Base-by-base conservation (phyloP, 2,329 filamentous ascomycete genomes). In the Sporothrix brunneoviolacea region DNA sequence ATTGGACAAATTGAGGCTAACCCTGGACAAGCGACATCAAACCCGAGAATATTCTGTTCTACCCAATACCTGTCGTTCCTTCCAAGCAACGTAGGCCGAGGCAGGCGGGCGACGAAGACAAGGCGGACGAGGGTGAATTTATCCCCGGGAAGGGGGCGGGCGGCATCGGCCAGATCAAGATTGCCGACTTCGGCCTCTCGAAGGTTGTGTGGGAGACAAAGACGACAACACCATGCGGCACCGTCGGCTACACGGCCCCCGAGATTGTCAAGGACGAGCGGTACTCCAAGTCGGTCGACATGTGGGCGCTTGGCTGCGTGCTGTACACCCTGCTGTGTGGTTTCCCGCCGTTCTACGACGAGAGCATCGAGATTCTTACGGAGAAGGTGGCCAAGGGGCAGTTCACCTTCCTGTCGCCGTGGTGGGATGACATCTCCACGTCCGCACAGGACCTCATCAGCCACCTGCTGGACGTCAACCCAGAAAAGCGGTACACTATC, bases 261-360 rank as follows among this genome's bases (percentile, higher is more conserved):
- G 93, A 98, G 65, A 98, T 98, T 56, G 93, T 98, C 65, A 97
- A 97, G 70, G 93, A 98, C 68, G 93, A 98, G 70, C 83, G 91
- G 19, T 98, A 98, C 68, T 97, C 91, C 33, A 98, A 97, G 75
- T 94, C 89, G 46, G 93, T 98, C 40, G 93, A 98, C 64, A 98
- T 98, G 93, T 98, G 93, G 93, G 93, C 93, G 4, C 70, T 98
- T 28, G 93, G 93, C 13, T 98, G 93, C 65, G 93, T 98, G 10
- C 75, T 98, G 5, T 98, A 98, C 72, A 98, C 93, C 1, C 74
- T 98, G 1, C 84, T 98, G 15, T 98, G 93, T 61, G 93, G 93
- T 13, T 98, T 98, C 72, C 93, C 93, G 9, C 93, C 93, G 3
- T 98, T 98, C 69, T 95, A 98, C 67, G 93, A 98, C 60, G 93